Evolutionary conservation across 176 grass and related monocot species (phyloP), one percentile per base, ranked within the genome.

Genomic region (Lolium perenne): DNA sequence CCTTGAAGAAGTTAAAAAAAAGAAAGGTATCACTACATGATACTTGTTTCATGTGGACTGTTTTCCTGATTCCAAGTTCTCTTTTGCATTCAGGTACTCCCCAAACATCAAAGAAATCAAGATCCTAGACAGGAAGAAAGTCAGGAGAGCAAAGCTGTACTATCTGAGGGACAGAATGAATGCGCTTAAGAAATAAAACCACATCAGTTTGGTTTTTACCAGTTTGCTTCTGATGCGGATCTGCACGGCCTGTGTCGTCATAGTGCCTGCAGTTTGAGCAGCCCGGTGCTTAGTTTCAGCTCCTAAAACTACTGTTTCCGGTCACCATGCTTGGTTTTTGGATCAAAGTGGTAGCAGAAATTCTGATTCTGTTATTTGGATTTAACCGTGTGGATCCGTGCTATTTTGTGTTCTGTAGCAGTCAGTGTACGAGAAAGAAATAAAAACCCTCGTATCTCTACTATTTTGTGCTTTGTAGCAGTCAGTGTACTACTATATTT

Each of bases 131-230:
- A 89, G 88, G 89, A 98, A 94, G 88, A 95, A 89, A 81, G 91
- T 94, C 47, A 86, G 88, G 74, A 95, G 96, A 62, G 96, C 96
- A 41, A 98, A 95, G 82, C 90, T 98, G 82, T 95, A 98, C 54
- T 98, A 98, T 82, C 90, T 98, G 60, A 91, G 96, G 78, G 90
- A 98, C 65, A 92, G 96, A 88, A 90, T 98, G 93, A 98, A 98
- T 71, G 78, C 93, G 58, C 90, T 95, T 14, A 98, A 71, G 76
- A 95, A 91, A 89, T 92, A 63, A 95, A 72, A 55, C 62, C 4
- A 5, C 50, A 29, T 78, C 12, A 0, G 61, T 21, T 49, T 79
- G 5, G 5, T 32, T 60, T n/a, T 40, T 76, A 11, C 12, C 4
- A 22, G 60, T 49, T 80, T 57, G 15, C 26, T 38, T n/a, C 11